Percentiles rank a stretch among this genome's conserved stretches.
These are phyloP conservation scores for Botryotinia globosa DNA, from an alignment of 2,329 filamentous ascomycete species.

Conservation along the genomic window DNA sequence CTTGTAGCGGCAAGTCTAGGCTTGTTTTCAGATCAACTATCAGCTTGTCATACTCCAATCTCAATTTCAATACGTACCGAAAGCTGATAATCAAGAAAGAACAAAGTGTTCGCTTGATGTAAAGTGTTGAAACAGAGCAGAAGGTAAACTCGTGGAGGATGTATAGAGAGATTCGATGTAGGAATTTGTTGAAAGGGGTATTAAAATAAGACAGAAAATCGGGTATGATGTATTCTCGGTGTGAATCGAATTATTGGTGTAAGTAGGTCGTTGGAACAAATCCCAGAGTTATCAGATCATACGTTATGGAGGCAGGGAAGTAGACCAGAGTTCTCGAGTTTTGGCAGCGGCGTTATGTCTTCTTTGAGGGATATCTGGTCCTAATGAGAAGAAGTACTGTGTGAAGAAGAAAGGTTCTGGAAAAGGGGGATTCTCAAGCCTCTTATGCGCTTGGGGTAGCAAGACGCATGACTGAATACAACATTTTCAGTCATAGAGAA, in stretches of 20 bases:
- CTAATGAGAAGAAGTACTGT: not conserved
- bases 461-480: not conserved
- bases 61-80: not conserved
- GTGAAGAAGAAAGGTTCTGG: not conserved
- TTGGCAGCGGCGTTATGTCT: not conserved
- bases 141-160: not conserved
- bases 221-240: not conserved
- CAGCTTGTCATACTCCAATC: not conserved
- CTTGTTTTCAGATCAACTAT: not conserved
- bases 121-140: not conserved
- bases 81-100: not conserved
- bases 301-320: not conserved
- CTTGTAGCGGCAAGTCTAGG: not conserved
- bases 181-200: not conserved
- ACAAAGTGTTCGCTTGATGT: not conserved
- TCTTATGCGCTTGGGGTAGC: not conserved
- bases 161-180: not conserved
- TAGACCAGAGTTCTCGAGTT: not conserved
- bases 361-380: not conserved
- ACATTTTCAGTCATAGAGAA: not conserved
- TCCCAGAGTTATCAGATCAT: not conserved
- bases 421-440: not conserved
- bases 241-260: not conserved
- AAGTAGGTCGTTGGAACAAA: not conserved
- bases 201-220: not conserved